These are phyloP conservation scores for Symbiotaphrina buchneri DNA, from an alignment of 495 filamentous ascomycete species.

Conservation along the genomic window DNA sequence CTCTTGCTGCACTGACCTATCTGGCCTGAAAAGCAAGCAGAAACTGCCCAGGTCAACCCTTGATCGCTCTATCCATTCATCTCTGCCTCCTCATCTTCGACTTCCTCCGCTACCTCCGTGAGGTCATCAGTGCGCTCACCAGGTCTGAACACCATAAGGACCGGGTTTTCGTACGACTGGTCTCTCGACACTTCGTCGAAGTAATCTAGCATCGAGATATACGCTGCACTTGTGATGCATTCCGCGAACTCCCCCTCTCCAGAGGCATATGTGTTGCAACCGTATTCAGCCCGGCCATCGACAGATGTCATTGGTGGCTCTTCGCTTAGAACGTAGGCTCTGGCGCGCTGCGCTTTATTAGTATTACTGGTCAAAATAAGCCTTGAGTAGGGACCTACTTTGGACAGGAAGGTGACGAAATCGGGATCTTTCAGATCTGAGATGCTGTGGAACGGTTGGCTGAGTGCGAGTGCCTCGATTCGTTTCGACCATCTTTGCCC, in stretches of 20 bases:
- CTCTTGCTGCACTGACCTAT: conserved; percentile 1
- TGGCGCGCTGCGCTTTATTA: conserved; percentile 2
- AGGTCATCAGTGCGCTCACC: too few species aligned
- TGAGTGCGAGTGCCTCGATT: conserved; percentile 4
- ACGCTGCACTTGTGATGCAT: conserved; percentile 1
- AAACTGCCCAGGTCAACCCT: not conserved
- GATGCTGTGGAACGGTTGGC: conserved; percentile 1
- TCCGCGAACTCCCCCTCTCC: conserved; percentile 2
- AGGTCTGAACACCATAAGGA: too few species aligned
- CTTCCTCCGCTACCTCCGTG: too few species aligned
- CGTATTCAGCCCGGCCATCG: conserved; percentile 1
- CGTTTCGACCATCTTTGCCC: conserved; percentile 3
- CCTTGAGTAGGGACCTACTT: not conserved
- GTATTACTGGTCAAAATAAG: not conserved
- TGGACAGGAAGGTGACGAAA: conserved; percentile 3
- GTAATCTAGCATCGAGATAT: conserved; percentile 3
- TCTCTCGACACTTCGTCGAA: conserved; percentile 4
- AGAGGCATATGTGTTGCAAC: conserved; percentile 4
- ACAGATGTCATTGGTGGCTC: conserved; percentile 1
- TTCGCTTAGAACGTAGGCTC: conserved; percentile 2
- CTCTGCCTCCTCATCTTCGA: not conserved
- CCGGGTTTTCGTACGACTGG: not conserved
- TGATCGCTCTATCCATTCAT: not conserved
- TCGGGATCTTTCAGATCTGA: not conserved
- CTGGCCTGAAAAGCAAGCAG: not conserved